Evolutionary conservation across 2,329 filamentous ascomycete genomes (phyloP).

Genomic region (Penicillium italicum): DNA sequence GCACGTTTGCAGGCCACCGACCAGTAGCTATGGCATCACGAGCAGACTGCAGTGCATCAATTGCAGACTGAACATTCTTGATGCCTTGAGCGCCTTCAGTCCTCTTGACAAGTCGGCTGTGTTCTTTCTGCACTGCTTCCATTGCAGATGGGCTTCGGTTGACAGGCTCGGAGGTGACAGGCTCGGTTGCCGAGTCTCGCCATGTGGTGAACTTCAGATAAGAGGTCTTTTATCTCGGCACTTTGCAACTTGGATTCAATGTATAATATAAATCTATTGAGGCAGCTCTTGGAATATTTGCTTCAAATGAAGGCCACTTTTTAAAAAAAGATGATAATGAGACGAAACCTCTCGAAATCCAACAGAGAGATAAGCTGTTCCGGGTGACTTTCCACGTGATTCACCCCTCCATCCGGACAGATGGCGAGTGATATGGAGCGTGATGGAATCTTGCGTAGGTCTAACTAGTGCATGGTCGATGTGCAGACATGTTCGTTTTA

Average conservation of each 20-base stretch:
- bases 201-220: conserved; percentile 21
- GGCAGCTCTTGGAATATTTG: neutral
- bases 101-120: conserved; percentile 66
- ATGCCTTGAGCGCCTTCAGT: conserved; percentile 69
- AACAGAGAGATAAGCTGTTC: neutral
- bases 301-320: neutral
- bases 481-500: no score
- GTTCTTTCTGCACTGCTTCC: conserved; percentile 68
- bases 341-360: neutral
- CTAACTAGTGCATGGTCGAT: no score
- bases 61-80: conserved; percentile 75
- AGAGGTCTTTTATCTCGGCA: conserved; percentile 2
- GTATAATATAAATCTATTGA: neutral
- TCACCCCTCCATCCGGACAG: neutral
- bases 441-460: no score
- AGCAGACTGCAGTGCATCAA: conserved; percentile 70
- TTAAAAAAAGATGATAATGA: neutral
- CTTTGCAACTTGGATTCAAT: neutral
- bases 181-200: conserved; percentile 27
- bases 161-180: conserved; percentile 23
- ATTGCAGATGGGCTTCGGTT: conserved; percentile 38
- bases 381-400: conserved; percentile 1
- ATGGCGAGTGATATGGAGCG: neutral
- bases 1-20: conserved; percentile 37
- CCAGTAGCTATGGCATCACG: conserved; percentile 69